Base-by-base conservation (phyloP, 2,329 filamentous ascomycete species). In the Aquanectria penicillioides region DNA sequence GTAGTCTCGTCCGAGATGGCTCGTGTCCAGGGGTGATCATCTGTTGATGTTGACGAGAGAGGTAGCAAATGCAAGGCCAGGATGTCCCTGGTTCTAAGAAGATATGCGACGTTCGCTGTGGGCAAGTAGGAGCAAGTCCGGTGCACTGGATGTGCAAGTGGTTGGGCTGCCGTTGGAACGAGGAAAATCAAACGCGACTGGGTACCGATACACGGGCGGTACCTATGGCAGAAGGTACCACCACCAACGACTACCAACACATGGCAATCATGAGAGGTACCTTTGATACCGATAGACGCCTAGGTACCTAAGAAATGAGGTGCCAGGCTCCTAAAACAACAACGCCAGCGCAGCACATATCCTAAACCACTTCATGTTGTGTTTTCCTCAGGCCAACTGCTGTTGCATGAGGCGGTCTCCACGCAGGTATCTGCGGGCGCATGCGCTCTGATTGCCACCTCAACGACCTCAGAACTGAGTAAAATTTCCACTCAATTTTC, bases 181-280 rank as follows among this genome's bases (percentile, higher is more conserved):
- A 57, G 46, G 41, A 59, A 56, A 66, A 64, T 60, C 63, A 66
- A 64, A 66, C 44, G 37, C 53, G 40, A 34, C 50, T 58, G 28
- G 46, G 31, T 12, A 22, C 53, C 23, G 50, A 36, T n/a, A n/a
- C n/a, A n/a, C n/a, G 47, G 34, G n/a, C 33, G 46, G 23, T 31
- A 37, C 38, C 12, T 46, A 48, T n/a, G n/a, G 41, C 28, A 28
- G 12, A 28, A 33, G 28, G 41, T 46, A 46, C 41, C 41, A 26
- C n/a, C n/a, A n/a, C n/a, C n/a, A n/a, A n/a, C n/a, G n/a, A n/a
- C n/a, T n/a, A n/a, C n/a, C n/a, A n/a, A n/a, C n/a, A n/a, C n/a
- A n/a, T n/a, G n/a, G n/a, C n/a, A n/a, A n/a, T n/a, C 41, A 31
- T n/a, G 26, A 46, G 26, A 3, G 8, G 41, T 46, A 46, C 41